Conservation (phyloP, 345 rosid species). For the Isatis tinctoria region DNA sequence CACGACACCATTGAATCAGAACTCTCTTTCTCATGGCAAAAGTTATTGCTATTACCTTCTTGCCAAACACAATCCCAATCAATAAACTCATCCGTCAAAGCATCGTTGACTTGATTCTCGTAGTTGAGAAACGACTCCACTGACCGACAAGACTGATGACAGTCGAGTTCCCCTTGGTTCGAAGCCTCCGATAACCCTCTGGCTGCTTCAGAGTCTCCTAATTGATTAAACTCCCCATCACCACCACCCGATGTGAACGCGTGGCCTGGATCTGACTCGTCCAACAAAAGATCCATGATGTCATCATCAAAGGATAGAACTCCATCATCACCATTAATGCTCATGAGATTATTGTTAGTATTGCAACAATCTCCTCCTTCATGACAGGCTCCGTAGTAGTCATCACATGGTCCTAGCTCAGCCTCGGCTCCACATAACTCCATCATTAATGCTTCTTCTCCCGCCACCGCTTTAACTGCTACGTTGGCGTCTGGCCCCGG, state of each 20-base stretch:
- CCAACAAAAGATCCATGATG: constrained; percentile 24
- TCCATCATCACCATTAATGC: constrained; percentile 15
- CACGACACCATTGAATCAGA: constrained; percentile 25
- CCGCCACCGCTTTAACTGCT: not conserved
- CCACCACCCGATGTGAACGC: constrained; percentile 12
- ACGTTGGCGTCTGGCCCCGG: not conserved
- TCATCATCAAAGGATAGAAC: constrained; percentile 29
- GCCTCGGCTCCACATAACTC: constrained; percentile 22
- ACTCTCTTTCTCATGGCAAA: constrained; percentile 20
- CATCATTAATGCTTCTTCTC: constrained; percentile 13
- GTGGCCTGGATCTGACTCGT: constrained; percentile 18
- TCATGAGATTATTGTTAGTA: not conserved
- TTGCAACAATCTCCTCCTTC: not conserved
- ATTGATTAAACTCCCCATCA: not conserved
- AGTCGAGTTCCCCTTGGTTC: constrained; percentile 1
- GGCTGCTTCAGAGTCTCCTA: not conserved
- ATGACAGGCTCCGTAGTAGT: not conserved
- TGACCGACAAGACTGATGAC: constrained; percentile 16
- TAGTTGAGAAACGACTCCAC: constrained; percentile 16
- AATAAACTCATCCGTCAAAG: constrained; percentile 13
- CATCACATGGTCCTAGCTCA: constrained; percentile 11
- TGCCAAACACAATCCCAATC: constrained; percentile 41
- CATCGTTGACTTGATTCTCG: constrained; percentile 9
- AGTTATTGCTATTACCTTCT: not conserved
- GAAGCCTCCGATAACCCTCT: not conserved